These are phyloP conservation scores for Cronartium ribicola DNA, from an alignment of 1,284 basidiomycete species.

Conservation along the genomic window DNA sequence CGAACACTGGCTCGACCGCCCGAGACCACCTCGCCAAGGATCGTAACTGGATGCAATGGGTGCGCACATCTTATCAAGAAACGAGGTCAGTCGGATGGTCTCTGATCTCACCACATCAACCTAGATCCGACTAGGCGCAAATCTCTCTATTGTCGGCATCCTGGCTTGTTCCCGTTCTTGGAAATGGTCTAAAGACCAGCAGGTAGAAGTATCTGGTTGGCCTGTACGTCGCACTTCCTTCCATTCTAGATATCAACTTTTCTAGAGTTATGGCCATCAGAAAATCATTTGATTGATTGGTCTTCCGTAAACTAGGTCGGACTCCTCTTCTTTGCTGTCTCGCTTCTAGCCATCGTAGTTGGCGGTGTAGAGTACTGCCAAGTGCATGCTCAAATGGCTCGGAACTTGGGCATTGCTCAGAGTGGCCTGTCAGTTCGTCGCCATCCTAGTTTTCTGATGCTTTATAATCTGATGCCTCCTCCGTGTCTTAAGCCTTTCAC, in stretches of 20 bases:
- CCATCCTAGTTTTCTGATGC: not conserved
- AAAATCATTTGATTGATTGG: not conserved
- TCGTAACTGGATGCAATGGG: conserved; percentile 42
- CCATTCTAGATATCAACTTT: not conserved
- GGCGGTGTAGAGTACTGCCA: not conserved
- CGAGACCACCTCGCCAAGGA: conserved; percentile 30
- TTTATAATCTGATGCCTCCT: not conserved
- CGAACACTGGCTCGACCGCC: conserved; percentile 34
- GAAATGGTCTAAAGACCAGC: not conserved
- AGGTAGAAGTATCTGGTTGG: not conserved
- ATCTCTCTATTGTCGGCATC: not conserved
- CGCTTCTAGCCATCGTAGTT: not conserved
- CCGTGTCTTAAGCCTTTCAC: not conserved
- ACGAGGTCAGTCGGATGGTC: not conserved
- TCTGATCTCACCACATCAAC: not conserved
- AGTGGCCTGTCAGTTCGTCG: not conserved
- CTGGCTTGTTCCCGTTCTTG: not conserved
- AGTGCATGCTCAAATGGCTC: not conserved
- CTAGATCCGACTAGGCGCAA: not conserved
- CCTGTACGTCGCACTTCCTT: not conserved
- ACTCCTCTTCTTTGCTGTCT: not conserved
- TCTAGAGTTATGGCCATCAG: not conserved
- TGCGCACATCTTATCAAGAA: not conserved
- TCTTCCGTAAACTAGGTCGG: not conserved
- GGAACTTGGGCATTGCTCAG: not conserved